Evolutionary conservation across 2,329 filamentous ascomycete species (phyloP).

Genomic region (Cytospora chrysosperma): DNA sequence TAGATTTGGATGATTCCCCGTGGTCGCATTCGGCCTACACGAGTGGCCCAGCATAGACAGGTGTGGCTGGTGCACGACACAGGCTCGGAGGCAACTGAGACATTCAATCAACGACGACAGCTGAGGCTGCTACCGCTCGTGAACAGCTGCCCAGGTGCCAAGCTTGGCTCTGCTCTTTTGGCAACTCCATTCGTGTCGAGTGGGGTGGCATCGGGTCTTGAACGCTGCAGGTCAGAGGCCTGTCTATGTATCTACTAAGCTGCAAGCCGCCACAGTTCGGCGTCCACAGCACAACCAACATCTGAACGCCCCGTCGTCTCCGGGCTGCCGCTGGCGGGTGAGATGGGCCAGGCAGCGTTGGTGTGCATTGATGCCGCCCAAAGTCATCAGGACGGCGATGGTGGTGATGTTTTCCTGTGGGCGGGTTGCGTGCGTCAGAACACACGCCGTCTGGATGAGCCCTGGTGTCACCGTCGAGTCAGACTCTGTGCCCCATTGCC

Average conservation of each 20-base stretch:
- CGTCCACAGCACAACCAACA: not conserved
- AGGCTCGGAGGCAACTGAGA: not conserved
- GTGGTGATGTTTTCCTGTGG: constrained; percentile 9
- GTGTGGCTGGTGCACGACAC: constrained; percentile 11
- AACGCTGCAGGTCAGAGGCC: constrained; percentile 1
- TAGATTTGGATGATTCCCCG: not conserved
- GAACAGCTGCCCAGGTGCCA: not conserved
- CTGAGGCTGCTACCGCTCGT: constrained; percentile 10
- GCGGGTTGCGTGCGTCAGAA: not conserved
- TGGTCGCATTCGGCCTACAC: not conserved
- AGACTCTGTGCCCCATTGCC: not conserved
- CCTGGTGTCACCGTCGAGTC: too few relatives aligned
- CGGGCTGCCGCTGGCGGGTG: not conserved
- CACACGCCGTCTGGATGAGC: too few relatives aligned
- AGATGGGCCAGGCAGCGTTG: not conserved
- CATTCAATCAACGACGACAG: not conserved
- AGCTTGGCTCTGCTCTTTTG: not conserved
- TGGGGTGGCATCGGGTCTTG: constrained; percentile 1
- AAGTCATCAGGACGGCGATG: constrained; percentile 4
- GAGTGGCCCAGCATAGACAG: constrained; percentile 5
- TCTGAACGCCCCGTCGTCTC: not conserved
- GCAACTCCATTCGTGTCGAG: not conserved
- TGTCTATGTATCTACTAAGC: too few relatives aligned
- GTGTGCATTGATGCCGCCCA: too few relatives aligned
- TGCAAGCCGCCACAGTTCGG: not conserved